Percentiles rank a stretch among this genome's conserved stretches.
These are phyloP conservation scores for Cryptosporidium baileyi DNA, from an alignment of 169 alveolate species.

Conservation along the genomic window DNA sequence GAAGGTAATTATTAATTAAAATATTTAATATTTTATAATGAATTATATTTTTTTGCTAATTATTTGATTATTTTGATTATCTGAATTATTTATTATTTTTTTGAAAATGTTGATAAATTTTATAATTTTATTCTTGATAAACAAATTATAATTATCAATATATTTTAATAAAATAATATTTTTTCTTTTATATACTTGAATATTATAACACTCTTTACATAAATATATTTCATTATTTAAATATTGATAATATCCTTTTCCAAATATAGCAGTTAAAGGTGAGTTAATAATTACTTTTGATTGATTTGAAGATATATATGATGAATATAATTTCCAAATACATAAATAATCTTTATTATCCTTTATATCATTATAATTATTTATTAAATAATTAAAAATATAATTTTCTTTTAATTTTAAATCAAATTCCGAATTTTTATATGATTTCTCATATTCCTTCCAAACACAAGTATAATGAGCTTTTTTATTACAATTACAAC, in stretches of 20 bases:
- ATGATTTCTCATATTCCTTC: not conserved
- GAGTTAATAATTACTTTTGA: slow-evolving; percentile 23
- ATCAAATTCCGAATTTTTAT: not conserved
- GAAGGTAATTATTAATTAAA: not conserved
- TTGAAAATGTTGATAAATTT: not conserved
- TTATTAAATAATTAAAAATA: not conserved
- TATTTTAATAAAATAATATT: not conserved
- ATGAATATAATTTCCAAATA: slow-evolving; percentile 18
- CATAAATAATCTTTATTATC: slow-evolving; percentile 23
- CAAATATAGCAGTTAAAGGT: slow-evolving; percentile 39
- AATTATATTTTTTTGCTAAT: not conserved
- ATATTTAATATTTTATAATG: not conserved
- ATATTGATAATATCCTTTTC: slow-evolving; percentile 56
- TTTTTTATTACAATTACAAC: slow-evolving; percentile 22
- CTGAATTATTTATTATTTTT: not conserved
- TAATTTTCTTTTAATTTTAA: not conserved
- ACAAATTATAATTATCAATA: not conserved
- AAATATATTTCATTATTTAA: not conserved
- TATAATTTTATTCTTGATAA: not conserved
- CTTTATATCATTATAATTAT: not conserved
- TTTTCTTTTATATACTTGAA: not conserved
- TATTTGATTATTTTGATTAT: not conserved
- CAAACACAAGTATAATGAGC: slow-evolving; percentile 54
- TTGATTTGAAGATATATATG: not conserved
- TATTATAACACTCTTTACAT: slow-evolving; percentile 20